Evolutionary conservation across 306 rosid genomes (phyloP), one percentile per base, ranked within the genome.

Genomic region (Morella rubra): DNA sequence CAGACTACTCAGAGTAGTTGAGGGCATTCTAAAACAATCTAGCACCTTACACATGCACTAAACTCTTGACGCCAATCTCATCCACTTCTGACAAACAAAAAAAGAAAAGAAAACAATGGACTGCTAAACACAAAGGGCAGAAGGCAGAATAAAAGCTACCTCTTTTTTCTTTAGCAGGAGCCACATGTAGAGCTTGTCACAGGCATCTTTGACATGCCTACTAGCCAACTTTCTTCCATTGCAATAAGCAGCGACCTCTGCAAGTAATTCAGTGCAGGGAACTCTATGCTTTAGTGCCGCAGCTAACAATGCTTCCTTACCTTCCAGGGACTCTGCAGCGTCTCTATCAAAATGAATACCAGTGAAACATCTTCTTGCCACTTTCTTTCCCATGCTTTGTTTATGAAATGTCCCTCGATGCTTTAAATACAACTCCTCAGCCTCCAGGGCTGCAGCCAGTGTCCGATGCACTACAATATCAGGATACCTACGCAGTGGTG

Each of bases 381-480:
- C 72, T 72, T 62, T 72, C 54, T 73, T 84, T 62, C 76, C 88
- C 76, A 67, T 76, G 70, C 67, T 53, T 71, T 69, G 74, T 61
- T 74, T 79, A 32, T 62, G 81, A 61, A 75, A 75, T 20, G 45
- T 24, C 69, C 75, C 79, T 71, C 27, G 82, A 66, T 73, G 84
- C 81, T 89, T 84, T 81, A 85, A 62, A 80, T 81, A 91, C 61
- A 79, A 65, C 76, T 87, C 86, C 88, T 94, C 97, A 40, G 96
- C 98, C 79, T 94, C 98, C 73, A 94, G 47, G 56, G 72, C 81
- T 20, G 97, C 95, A 69, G 92, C 93, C 46, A 94, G 87, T 16
- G 81, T 86, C 72, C 97, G 90, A 73, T 94, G 98, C 71, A 94
- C 95, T 51, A 94, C 73, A 65, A 94, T 90, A 89, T 94, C 98